A percentile compares a stretch with the other conserved stretches of the same genome.
Evolutionary conservation across 2,329 filamentous ascomycete species (phyloP).

Genomic region (Claviceps sp.): DNA sequence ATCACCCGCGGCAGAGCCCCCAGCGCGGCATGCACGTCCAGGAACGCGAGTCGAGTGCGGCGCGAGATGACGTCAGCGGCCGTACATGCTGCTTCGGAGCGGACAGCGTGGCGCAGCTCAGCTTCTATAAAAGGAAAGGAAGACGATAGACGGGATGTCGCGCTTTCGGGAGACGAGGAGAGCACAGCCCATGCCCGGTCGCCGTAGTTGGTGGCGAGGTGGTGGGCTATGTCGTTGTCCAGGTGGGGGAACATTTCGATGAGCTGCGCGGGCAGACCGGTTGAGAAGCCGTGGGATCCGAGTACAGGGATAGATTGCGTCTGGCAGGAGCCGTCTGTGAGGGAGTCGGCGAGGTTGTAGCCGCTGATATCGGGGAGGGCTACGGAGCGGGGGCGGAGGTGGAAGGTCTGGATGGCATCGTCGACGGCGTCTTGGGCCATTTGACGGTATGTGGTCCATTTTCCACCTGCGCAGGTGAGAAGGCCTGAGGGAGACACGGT

Average conservation of each 20-base stretch:
- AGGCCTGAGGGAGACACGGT: constrained; percentile 62
- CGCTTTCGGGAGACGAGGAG: constrained; percentile 18
- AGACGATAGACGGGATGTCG: constrained; percentile 37
- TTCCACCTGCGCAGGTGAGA: constrained; percentile 69
- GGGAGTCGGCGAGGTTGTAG: constrained; percentile 30
- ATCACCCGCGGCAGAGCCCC: constrained; percentile 56
- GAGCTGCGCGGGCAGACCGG: constrained; percentile 20
- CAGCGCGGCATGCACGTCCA: constrained; percentile 59
- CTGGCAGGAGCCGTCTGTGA: constrained; percentile 58
- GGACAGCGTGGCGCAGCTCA: constrained; percentile 58
- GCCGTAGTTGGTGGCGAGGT: constrained; percentile 28
- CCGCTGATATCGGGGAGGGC: constrained; percentile 52
- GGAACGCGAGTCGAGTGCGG: constrained; percentile 59
- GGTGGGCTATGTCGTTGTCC: constrained; percentile 26
- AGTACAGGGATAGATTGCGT: constrained; percentile 62
- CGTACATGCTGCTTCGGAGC: constrained; percentile 60
- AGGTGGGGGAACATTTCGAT: constrained; percentile 21
- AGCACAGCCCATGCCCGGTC: constrained; percentile 59
- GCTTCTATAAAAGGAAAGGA: constrained; percentile 63
- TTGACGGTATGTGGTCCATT: constrained; percentile 81
- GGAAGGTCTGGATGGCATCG: constrained; percentile 56
- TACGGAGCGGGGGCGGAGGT: constrained; percentile 39
- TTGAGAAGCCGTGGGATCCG: constrained; percentile 58
- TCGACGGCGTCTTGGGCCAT: constrained; percentile 82
- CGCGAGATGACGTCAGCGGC: constrained; percentile 59